Conservation (phyloP, 2,329 filamentous ascomycete genomes). For the Penicillium nordicum region DNA sequence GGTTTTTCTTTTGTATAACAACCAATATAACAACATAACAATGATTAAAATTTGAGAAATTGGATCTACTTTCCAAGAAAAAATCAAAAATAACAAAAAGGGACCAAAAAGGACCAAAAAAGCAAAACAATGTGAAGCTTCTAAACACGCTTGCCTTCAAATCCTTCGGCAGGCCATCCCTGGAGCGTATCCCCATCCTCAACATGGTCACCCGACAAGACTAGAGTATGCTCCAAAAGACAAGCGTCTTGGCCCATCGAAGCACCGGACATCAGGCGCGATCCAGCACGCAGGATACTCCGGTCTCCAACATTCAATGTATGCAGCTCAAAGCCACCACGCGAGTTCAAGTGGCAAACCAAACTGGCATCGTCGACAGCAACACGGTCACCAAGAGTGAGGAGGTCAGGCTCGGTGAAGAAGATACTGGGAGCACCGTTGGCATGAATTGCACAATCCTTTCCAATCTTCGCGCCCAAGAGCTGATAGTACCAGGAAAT, state of each 20-base stretch:
- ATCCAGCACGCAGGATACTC: conserved; percentile 53
- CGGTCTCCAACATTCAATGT: conserved; percentile 50
- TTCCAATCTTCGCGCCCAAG: conserved; percentile 53
- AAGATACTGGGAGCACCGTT: conserved; percentile 52
- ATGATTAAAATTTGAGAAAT: background rate
- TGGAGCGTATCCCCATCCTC: conserved; percentile 52
- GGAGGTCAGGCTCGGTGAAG: conserved; percentile 58
- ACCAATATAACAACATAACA: background rate
- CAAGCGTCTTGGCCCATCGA: conserved; percentile 53
- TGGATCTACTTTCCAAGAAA: background rate
- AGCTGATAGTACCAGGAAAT: conserved; percentile 53
- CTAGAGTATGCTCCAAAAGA: conserved; percentile 56
- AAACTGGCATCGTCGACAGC: conserved; percentile 55
- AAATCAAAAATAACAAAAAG: background rate
- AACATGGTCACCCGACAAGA: conserved; percentile 57
- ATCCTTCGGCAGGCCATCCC: conserved; percentile 53
- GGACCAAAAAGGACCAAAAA: background rate
- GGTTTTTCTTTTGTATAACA: background rate
- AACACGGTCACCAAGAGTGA: conserved; percentile 53
- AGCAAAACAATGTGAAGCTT: background rate
- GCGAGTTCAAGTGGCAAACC: conserved; percentile 56
- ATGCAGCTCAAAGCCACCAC: conserved; percentile 57
- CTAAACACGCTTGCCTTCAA: conserved; percentile 23
- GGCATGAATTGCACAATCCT: conserved; percentile 55
- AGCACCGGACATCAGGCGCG: conserved; percentile 52